phyloP scores from a whole-genome alignment of 2,329 filamentous ascomycete species.

The Colletotrichum shisoi region DNA sequence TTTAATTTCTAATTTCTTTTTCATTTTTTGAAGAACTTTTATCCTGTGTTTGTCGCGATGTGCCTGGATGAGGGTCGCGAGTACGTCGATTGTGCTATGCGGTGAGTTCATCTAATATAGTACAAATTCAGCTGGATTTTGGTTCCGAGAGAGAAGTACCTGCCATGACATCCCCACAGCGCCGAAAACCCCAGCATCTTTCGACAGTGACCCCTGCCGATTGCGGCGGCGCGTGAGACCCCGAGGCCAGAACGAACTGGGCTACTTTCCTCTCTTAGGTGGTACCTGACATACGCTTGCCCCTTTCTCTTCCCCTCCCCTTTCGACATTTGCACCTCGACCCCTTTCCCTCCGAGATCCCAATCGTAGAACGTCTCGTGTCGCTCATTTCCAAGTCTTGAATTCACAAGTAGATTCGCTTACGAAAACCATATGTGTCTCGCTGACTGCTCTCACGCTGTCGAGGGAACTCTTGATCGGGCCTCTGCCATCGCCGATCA shows the following conservation, averaged over 20 bases:
- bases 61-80: too few relatives aligned
- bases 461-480: constrained; percentile 10
- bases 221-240: background rate
- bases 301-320: constrained; percentile 7
- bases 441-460: background rate
- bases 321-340: constrained; percentile 15
- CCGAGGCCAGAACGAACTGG: constrained; percentile 2
- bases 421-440: background rate
- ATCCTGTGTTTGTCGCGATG: background rate
- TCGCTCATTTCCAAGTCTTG: constrained; percentile 29
- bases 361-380: constrained; percentile 31
- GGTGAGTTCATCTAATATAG: background rate
- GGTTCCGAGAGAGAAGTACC: background rate
- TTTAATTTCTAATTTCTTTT: too few relatives aligned
- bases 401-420: constrained; percentile 13
- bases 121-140: background rate
- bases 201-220: constrained; percentile 3
- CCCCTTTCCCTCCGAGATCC: constrained; percentile 16
- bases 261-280: constrained; percentile 15
- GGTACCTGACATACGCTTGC: constrained; percentile 1
- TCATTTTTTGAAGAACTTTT: too few relatives aligned
- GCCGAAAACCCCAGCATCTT: constrained; percentile 7
- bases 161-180: background rate
- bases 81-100: background rate
- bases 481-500: constrained; percentile 16